A percentile compares a stretch with the other conserved stretches of the same genome.
Conservation (phyloP, 148 eudicot species). For the Arbutus unedo region DNA sequence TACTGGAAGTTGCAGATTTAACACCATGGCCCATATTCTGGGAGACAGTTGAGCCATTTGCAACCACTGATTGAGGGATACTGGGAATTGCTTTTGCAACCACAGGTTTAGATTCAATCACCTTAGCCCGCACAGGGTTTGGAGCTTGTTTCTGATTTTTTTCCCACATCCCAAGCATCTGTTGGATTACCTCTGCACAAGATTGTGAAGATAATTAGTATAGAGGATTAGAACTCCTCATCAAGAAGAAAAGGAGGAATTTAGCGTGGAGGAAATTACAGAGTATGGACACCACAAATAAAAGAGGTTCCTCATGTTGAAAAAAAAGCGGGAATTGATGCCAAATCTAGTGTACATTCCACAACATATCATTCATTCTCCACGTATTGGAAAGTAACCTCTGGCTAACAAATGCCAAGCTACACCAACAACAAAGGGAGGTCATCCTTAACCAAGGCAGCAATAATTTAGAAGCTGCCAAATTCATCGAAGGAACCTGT, state of each 20-base stretch:
- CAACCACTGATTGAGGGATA: slow-evolving; percentile 24
- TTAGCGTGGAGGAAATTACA: no score
- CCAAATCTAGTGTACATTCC: background rate
- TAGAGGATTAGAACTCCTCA: background rate
- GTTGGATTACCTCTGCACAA: slow-evolving; percentile 54
- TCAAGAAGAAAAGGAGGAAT: background rate
- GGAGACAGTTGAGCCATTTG: slow-evolving; percentile 21
- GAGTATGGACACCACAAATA: background rate
- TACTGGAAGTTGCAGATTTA: slow-evolving; percentile 23
- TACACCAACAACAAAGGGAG: background rate
- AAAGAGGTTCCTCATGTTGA: background rate
- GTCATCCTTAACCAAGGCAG: background rate
- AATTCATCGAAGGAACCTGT: background rate
- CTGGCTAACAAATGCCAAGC: background rate
- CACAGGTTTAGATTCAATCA: slow-evolving; percentile 17
- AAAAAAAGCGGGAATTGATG: background rate
- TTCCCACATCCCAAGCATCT: slow-evolving; percentile 46
- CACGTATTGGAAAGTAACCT: background rate
- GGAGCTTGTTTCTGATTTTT: slow-evolving; percentile 32
- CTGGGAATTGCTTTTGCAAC: slow-evolving; percentile 26
- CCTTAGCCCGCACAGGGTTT: slow-evolving; percentile 14
- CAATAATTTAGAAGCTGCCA: background rate
- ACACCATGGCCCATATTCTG: slow-evolving; percentile 17
- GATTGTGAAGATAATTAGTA: background rate
- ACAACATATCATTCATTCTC: background rate